Evolutionary conservation across 768 basidiomycete genomes (phyloP), one percentile per base, ranked within the genome.

Genomic region (Hygrocybe coccinea): DNA sequence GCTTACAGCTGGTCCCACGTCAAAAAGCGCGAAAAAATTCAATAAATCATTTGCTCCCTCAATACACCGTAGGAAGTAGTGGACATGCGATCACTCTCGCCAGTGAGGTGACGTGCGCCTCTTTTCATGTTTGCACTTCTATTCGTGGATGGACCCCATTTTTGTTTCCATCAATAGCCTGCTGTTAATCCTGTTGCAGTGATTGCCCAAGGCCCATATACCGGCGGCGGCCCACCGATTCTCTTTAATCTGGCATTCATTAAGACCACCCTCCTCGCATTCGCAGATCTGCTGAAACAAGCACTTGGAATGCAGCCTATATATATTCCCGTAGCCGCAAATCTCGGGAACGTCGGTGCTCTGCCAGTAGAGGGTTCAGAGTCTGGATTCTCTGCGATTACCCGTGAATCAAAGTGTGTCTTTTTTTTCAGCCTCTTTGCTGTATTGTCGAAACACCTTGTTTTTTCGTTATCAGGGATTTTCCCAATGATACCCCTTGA

Each of bases 61-160:
- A n/a, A n/a, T n/a, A n/a, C n/a, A n/a, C n/a, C n/a, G n/a, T n/a
- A n/a, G n/a, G n/a, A n/a, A n/a, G n/a, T n/a, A n/a, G 70, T 4
- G 71, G 65, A 2, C 71, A 72, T 54, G 60, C 64, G 2, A 64
- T 69, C 6, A 62, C 67, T 1, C 59, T 73, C 2, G 65, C 71
- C 25, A 60, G 61, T 34, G 67, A 72, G 43, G 70, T 69, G 29
- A n/a, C n/a, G n/a, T n/a, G n/a, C n/a, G n/a, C n/a, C 64, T 15
- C 15, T 25, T 24, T 41, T 17, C 50, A 11, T 19, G 14, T 21
- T 33, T 9, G 33, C 38, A 22, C 51, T 7, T 38, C 35, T 8
- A 5, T 11, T 19, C 14, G 38, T 14, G 38, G 8, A 2, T 41
- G 17, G 10, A 9, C 37, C 9, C n/a, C 10, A n/a, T n/a, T n/a